These are phyloP conservation scores for Barbatosphaeria neglecta DNA, from an alignment of 495 filamentous ascomycete species.

Conservation along the genomic window DNA sequence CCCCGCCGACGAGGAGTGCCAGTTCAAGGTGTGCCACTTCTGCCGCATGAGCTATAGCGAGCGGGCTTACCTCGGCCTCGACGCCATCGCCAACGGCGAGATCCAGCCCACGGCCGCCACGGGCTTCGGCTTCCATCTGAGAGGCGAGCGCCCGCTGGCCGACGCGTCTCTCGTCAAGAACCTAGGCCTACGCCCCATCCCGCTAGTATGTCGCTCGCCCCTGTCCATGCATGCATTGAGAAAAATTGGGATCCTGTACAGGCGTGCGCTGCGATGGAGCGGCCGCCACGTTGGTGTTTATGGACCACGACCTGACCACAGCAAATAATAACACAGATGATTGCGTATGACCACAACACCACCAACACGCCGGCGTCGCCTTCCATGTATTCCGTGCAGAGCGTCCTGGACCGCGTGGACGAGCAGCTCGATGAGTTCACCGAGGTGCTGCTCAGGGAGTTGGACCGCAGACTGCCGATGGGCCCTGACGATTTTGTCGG, in stretches of 20 bases:
- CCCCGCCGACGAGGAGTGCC: slow-evolving; percentile 28
- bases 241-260: background rate
- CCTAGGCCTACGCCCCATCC: slow-evolving; percentile 23
- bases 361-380: background rate
- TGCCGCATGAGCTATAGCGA: slow-evolving; percentile 35
- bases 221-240: too few species aligned
- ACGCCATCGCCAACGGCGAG: slow-evolving; percentile 34
- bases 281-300: too few species aligned
- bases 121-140: slow-evolving; percentile 29
- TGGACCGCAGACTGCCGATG: too few species aligned
- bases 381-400: background rate
- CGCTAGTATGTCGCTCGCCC: slow-evolving; percentile 18
- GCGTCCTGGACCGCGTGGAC: background rate
- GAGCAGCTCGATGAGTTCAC: background rate
- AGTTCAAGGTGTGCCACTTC: slow-evolving; percentile 36
- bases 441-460: too few species aligned
- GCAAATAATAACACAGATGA: too few species aligned
- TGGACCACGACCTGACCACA: too few species aligned
- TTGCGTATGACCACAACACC: too few species aligned
- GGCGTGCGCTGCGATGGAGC: too few species aligned
- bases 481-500: too few species aligned
- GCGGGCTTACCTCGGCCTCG: slow-evolving; percentile 36
- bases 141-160: slow-evolving; percentile 14
- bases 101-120: slow-evolving; percentile 25
- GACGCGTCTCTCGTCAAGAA: slow-evolving; percentile 18